A percentile compares a stretch with the other conserved stretches of the same genome.
phyloP scores from a whole-genome alignment of 2,329 filamentous ascomycete species.

The Colletotrichum lindemuthianum region DNA sequence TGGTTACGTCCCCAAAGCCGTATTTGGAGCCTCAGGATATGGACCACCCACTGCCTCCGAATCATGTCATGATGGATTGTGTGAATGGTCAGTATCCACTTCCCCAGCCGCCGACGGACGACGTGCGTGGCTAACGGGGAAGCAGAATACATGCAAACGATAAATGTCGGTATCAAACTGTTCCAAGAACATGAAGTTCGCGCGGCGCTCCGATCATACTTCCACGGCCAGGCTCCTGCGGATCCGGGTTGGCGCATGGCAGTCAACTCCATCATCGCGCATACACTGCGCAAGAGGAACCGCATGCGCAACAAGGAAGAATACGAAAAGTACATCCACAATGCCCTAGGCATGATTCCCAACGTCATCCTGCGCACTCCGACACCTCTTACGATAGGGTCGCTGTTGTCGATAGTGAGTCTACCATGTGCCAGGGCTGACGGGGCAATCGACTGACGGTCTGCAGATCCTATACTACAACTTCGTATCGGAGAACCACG shows the following conservation, averaged over 20 bases:
- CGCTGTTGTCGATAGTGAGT: constrained; percentile 20
- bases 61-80: constrained; percentile 32
- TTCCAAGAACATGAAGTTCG: constrained; percentile 32
- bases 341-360: constrained; percentile 28
- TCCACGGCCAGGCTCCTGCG: constrained; percentile 21
- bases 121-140: not conserved
- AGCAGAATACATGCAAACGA: constrained; percentile 17
- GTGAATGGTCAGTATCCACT: constrained; percentile 17
- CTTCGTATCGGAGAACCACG: constrained; percentile 26
- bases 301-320: constrained; percentile 27
- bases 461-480: constrained; percentile 21
- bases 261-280: constrained; percentile 21
- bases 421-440: not conserved
- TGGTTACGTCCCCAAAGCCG: not conserved
- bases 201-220: constrained; percentile 17
- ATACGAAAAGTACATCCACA: constrained; percentile 29
- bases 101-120: not conserved
- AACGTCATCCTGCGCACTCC: constrained; percentile 21
- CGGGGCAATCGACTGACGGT: not conserved
- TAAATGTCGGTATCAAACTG: constrained; percentile 1
- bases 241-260: constrained; percentile 32
- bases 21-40: constrained; percentile 13
- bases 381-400: constrained; percentile 20
- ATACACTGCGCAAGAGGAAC: constrained; percentile 16
- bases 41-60: constrained; percentile 27